Percentiles rank a stretch among this genome's conserved stretches.
Evolutionary conservation across 2,329 filamentous ascomycete species (phyloP).

Genomic region (Westerdykella ornata): DNA sequence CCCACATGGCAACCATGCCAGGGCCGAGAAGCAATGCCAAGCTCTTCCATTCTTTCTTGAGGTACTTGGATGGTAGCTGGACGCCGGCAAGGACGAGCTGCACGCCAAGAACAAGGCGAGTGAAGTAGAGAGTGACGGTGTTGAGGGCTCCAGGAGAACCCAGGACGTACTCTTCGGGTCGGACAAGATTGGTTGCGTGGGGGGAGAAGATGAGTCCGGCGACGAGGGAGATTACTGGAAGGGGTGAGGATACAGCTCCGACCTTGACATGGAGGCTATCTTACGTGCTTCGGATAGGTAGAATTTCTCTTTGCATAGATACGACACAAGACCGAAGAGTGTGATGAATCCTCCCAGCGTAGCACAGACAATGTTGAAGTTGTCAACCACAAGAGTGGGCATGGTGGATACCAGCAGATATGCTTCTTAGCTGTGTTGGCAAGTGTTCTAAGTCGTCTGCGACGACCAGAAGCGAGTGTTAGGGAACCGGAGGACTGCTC

Average conservation of each 20-base stretch:
- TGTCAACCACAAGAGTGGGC: constrained; percentile 58
- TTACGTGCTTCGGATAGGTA: constrained; percentile 84
- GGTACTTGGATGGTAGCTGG: constrained; percentile 76
- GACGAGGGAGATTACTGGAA: constrained; percentile 71
- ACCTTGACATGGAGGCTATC: too few relatives aligned
- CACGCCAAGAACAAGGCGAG: constrained; percentile 78
- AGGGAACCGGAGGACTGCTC: constrained; percentile 8
- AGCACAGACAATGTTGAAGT: constrained; percentile 80
- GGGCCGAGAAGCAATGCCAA: constrained; percentile 70
- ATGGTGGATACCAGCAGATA: constrained; percentile 34
- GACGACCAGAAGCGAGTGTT: constrained; percentile 11
- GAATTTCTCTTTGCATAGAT: constrained; percentile 79
- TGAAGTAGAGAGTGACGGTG: constrained; percentile 73
- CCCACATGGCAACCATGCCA: constrained; percentile 82
- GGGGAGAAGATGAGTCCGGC: constrained; percentile 75
- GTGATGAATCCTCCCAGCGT: constrained; percentile 82
- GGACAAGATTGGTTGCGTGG: constrained; percentile 66
- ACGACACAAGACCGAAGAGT: constrained; percentile 84
- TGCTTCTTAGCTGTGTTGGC: not conserved
- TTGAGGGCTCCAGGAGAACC: constrained; percentile 54
- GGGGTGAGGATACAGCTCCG: constrained; percentile 6
- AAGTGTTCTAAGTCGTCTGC: constrained; percentile 1
- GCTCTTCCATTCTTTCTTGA: constrained; percentile 70
- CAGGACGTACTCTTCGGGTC: constrained; percentile 65
- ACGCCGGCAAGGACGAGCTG: constrained; percentile 85